Evolutionary conservation across 768 basidiomycete species (phyloP), one percentile per base, ranked within the genome.

Genomic region (Leccinum longicurvipes): DNA sequence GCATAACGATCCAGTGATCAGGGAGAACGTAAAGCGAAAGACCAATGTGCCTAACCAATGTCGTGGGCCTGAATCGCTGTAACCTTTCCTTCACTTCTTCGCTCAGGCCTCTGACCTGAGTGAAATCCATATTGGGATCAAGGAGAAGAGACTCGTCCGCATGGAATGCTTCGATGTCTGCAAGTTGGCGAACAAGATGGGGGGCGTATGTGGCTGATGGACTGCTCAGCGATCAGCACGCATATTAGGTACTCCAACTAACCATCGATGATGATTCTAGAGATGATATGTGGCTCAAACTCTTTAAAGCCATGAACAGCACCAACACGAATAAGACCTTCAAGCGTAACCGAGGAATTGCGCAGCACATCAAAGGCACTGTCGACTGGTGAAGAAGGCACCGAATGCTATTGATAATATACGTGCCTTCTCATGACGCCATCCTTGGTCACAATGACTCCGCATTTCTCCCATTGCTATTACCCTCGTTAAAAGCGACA

Each of bases 361-460:
- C 82, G 74, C 21, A 96, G 73, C 58, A 93, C 73, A 47, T 91
- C 84, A 60, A 83, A 93, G 0, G 87, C 90, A 65, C 93, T 96
- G 59, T 15, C 21, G 24, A 41, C 1, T 31, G 53, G 34, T 56
- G 45, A 56, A 39, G 27, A 51, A 41, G n/a, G 12, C 21, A 2
- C n/a, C 3, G 2, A 6, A 25, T 42, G 23, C 14, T 19, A 23
- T 25, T 21, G 24, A 25, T 50, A 27, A 39, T 24, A 41, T 24
- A 49, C 50, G 31, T 60, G 76, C 83, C 79, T 82, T 52, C 77
- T 72, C 61, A 67, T 57, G 17, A 74, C 60, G 0, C 81, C 82
- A 62, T 83, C 80, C 19, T 60, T 61, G 12, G 69, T 65, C 7
- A 80, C 69, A 12, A 64, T 60, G 25, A 82, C 64, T 0, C 82